phyloP scores from a whole-genome alignment of 1,284 basidiomycete genomes.

The Coniferiporia weirii region DNA sequence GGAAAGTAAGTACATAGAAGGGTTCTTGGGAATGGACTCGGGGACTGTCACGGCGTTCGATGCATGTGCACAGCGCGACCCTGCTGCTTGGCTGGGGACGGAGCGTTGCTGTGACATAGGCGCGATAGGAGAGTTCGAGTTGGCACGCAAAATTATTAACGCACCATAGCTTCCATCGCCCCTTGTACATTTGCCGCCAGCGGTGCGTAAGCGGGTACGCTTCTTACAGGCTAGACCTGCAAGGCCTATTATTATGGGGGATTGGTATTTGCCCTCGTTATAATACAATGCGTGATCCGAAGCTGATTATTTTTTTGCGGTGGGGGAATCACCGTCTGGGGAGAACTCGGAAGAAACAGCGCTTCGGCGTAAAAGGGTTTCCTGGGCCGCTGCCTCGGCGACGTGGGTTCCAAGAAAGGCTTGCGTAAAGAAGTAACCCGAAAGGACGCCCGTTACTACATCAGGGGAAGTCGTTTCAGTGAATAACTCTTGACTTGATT shows the following conservation, averaged over 20 bases:
- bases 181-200: background rate
- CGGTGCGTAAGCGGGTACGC: background rate
- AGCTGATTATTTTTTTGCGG: background rate
- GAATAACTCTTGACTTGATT: background rate
- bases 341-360: constrained; percentile 4
- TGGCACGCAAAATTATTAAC: background rate
- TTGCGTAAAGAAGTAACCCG: constrained; percentile 17
- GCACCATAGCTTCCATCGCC: background rate
- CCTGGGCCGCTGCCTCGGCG: constrained; percentile 8
- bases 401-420: constrained; percentile 13
- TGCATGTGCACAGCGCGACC: too few relatives aligned
- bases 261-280: background rate
- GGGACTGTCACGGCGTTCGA: too few relatives aligned
- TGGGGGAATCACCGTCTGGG: background rate
- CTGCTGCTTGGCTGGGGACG: too few relatives aligned
- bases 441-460: constrained; percentile 15
- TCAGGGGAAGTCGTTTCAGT: background rate
- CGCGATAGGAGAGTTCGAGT: too few relatives aligned
- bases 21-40: too few relatives aligned
- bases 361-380: constrained; percentile 11
- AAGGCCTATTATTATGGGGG: background rate
- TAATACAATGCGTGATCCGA: background rate
- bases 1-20: too few relatives aligned
- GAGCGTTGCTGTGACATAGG: too few relatives aligned
- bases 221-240: background rate